phyloP scores from a whole-genome alignment of 2,329 filamentous ascomycete genomes.

The Colletotrichum sp. region DNA sequence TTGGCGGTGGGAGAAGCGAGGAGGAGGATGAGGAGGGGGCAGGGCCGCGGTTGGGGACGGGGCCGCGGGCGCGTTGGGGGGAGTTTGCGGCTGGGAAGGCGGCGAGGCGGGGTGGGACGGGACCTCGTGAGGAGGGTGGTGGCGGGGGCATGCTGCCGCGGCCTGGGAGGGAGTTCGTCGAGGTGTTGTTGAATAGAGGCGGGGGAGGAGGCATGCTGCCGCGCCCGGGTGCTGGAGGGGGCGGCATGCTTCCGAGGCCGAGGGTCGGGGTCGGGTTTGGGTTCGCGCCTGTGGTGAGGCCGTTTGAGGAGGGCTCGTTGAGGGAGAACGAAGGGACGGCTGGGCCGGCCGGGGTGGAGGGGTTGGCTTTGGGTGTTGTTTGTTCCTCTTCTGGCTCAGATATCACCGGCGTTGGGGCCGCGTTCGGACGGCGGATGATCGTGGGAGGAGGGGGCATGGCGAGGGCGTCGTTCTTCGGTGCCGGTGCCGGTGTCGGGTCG shows the following conservation, averaged over 20 bases:
- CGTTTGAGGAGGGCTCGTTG: slow-evolving; percentile 21
- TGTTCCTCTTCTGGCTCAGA: slow-evolving; percentile 42
- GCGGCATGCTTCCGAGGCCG: neutral
- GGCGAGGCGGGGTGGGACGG: slow-evolving; percentile 15
- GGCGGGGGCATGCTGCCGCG: slow-evolving; percentile 33
- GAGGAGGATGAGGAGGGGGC: slow-evolving; percentile 33
- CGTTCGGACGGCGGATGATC: slow-evolving; percentile 7
- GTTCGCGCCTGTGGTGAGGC: slow-evolving; percentile 23
- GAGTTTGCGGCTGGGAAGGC: slow-evolving; percentile 22
- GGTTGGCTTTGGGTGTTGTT: slow-evolving; percentile 57
- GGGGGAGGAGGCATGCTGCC: slow-evolving; percentile 19
- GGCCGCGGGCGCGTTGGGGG: slow-evolving; percentile 27
- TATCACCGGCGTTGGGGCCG: neutral
- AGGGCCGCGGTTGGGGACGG: slow-evolving; percentile 40
- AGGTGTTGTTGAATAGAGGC: neutral
- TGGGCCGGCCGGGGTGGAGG: slow-evolving; percentile 26
- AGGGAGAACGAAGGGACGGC: slow-evolving; percentile 53
- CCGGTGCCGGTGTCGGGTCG: neutral
- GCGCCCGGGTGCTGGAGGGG: slow-evolving; percentile 25
- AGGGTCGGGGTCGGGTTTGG: neutral
- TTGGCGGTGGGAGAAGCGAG: slow-evolving; percentile 60
- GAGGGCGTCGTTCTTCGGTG: slow-evolving; percentile 28
- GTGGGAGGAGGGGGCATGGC: slow-evolving; percentile 40
- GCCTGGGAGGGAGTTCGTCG: neutral
- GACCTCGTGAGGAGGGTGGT: slow-evolving; percentile 32